phyloP scores from a whole-genome alignment of 1,284 basidiomycete genomes.

The Rhodotorula glutinis region DNA sequence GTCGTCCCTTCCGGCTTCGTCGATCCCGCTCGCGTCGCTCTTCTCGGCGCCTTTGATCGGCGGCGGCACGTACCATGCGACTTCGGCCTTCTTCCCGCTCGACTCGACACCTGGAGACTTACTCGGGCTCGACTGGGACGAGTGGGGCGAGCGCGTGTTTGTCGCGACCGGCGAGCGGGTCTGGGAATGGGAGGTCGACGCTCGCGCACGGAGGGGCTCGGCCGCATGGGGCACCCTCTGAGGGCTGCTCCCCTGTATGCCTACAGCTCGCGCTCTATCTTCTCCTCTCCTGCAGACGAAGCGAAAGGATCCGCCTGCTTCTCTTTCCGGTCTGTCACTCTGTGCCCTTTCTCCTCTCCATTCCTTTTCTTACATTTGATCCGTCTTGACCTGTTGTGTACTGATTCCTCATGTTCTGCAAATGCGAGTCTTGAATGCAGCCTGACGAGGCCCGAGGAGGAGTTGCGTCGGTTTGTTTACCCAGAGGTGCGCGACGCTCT shows the following conservation, averaged over 20 bases:
- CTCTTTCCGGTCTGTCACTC: too few species aligned
- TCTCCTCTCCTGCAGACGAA: too few species aligned
- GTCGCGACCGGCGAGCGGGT: constrained; percentile 29
- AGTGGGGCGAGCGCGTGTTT: constrained; percentile 26
- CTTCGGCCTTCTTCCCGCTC: constrained; percentile 28
- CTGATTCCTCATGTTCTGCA: too few species aligned
- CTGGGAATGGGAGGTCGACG: constrained; percentile 38
- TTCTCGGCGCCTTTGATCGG: constrained; percentile 6
- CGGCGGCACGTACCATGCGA: not conserved
- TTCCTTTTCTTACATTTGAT: not conserved
- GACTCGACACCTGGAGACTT: constrained; percentile 27
- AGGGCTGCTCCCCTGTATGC: not conserved
- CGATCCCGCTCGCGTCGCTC: constrained; percentile 4
- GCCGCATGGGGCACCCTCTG: constrained; percentile 12
- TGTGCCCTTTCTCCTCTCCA: too few species aligned
- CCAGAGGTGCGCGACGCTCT: not conserved
- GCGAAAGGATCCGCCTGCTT: too few species aligned
- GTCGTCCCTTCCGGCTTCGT: not conserved
- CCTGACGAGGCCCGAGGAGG: too few species aligned
- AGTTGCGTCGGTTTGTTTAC: too few species aligned
- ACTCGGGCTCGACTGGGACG: constrained; percentile 36
- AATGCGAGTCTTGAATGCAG: too few species aligned
- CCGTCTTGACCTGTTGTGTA: not conserved
- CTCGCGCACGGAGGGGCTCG: constrained; percentile 15
- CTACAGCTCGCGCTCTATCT: too few species aligned